These are phyloP conservation scores for Ascocoryne sarcoides DNA, from an alignment of 2,329 filamentous ascomycete genomes.

Conservation along the genomic window DNA sequence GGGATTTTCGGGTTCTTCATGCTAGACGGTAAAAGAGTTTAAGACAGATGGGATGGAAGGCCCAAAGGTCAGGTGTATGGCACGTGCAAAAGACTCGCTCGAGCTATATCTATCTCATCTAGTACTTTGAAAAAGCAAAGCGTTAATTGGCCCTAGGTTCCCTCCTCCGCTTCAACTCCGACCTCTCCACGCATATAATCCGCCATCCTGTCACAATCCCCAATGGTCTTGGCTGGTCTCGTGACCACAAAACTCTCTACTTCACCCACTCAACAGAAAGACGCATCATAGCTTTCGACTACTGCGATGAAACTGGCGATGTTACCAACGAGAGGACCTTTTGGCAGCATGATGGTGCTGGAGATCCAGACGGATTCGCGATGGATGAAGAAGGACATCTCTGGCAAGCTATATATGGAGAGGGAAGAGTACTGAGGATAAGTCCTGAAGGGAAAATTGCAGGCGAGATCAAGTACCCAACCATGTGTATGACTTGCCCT, in stretches of 20 bases:
- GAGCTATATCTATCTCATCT: no score
- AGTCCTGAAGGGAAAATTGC: slow-evolving; percentile 56
- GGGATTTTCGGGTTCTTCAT: neutral
- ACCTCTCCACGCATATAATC: slow-evolving; percentile 50
- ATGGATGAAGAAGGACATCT: slow-evolving; percentile 78
- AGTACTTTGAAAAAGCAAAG: neutral
- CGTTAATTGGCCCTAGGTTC: slow-evolving; percentile 42
- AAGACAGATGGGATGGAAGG: no score
- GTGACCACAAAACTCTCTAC: slow-evolving; percentile 57
- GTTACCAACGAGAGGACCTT: slow-evolving; percentile 63
- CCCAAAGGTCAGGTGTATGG: no score
- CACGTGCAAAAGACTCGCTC: no score
- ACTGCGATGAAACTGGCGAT: slow-evolving; percentile 52
- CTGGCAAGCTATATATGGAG: slow-evolving; percentile 83
- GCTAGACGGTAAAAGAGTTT: no score
- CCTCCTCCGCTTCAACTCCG: slow-evolving; percentile 62
- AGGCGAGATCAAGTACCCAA: slow-evolving; percentile 68
- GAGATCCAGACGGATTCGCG: slow-evolving; percentile 75
- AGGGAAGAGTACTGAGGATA: slow-evolving; percentile 66
- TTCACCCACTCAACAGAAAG: slow-evolving; percentile 69
- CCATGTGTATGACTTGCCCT: slow-evolving; percentile 70
- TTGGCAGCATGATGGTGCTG: slow-evolving; percentile 53
- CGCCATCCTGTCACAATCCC: slow-evolving; percentile 65
- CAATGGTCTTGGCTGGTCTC: slow-evolving; percentile 77
- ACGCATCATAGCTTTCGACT: slow-evolving; percentile 69